These are phyloP conservation scores for Aureobasidium namibiae DNA, from an alignment of 2,329 filamentous ascomycete species.

Conservation along the genomic window DNA sequence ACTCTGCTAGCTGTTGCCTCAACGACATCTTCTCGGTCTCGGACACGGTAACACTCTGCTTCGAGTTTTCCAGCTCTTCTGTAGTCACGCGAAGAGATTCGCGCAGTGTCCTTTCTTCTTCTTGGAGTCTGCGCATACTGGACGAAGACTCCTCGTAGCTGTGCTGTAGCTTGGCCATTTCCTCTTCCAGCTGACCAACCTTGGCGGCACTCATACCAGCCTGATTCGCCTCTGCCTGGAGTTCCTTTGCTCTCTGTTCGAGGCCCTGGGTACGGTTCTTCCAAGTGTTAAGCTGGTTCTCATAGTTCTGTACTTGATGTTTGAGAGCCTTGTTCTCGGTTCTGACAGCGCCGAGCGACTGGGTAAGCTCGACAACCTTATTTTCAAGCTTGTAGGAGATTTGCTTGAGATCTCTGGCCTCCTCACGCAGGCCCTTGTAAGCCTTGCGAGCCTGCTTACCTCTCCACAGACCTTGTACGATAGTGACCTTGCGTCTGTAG, in stretches of 20 bases:
- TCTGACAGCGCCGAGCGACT: slow-evolving; percentile 86
- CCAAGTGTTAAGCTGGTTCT: slow-evolving; percentile 92
- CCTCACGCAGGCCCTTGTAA: slow-evolving; percentile 88
- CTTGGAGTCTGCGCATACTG: slow-evolving; percentile 89
- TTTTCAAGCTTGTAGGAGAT: slow-evolving; percentile 99
- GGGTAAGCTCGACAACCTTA: slow-evolving; percentile 97
- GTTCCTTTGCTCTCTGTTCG: slow-evolving; percentile 82
- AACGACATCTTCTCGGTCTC: slow-evolving; percentile 81
- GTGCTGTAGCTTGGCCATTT: slow-evolving; percentile 84
- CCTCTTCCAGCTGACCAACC: slow-evolving; percentile 83
- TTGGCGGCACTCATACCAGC: slow-evolving; percentile 91
- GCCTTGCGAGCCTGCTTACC: slow-evolving; percentile 69
- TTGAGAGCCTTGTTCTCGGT: slow-evolving; percentile 85
- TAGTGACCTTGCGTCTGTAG: slow-evolving; percentile 80
- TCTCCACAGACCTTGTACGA: slow-evolving; percentile 90
- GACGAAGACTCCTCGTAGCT: slow-evolving; percentile 84
- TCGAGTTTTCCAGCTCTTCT: slow-evolving; percentile 71
- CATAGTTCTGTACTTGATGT: slow-evolving; percentile 89
- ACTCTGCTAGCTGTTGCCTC: slow-evolving; percentile 77
- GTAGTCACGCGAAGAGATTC: slow-evolving; percentile 74
- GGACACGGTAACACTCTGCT: slow-evolving; percentile 63
- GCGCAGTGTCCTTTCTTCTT: slow-evolving; percentile 79
- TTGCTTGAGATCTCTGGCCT: slow-evolving; percentile 96
- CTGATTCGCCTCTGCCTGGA: slow-evolving; percentile 95
- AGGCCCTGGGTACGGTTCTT: slow-evolving; percentile 84